Base-by-base conservation (phyloP, 139 green algal species). In the Picochlorum sp. region DNA sequence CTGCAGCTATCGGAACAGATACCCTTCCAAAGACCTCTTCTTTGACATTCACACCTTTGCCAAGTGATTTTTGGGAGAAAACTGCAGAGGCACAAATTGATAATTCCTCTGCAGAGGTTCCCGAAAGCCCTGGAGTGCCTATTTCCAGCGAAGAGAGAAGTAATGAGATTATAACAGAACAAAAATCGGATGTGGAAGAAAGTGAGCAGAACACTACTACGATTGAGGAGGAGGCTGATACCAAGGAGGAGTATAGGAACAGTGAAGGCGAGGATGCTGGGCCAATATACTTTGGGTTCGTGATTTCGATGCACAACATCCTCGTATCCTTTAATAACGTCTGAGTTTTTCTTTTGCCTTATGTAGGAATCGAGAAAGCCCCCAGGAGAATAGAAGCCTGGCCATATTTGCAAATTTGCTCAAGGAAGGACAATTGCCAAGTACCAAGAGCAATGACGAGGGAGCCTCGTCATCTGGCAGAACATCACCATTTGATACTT, bases 211-310 rank as follows among this genome's bases (percentile, higher is more conserved):
- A 18, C 4, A 34, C 3, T 0, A 8, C n/a, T 34, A 60, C 59
- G 2, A 60, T 60, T 1, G 67, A 74, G 58, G 61, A 49, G 4
- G 59, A 69, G 10, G 67, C 58, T 15, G 47, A 51, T 41, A 41
- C 34, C 34, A 41, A 41, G 34, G 34, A 41, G 34, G 34, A 41
- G 34, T 41, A 41, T 13, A 13, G 8, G 34, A 41, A 41, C 6
- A 41, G 34, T 41, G 34, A 41, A 26, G 31, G 63, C 44, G 67
- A 62, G 14, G 67, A 44, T 15, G 56, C 65, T 2, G 67, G 67
- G 1, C 67, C 67, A 26, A 74, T 74, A 14, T 60, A 74, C 44
- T 74, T 74, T 50, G 47, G 18, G 47, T 54, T 26, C 47, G 47
- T 54, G n/a, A 54, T 54, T 21, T 54, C 23, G 34, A 41, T 41